phyloP scores from a whole-genome alignment of 169 alveolate species.

The Theileria sp. region DNA sequence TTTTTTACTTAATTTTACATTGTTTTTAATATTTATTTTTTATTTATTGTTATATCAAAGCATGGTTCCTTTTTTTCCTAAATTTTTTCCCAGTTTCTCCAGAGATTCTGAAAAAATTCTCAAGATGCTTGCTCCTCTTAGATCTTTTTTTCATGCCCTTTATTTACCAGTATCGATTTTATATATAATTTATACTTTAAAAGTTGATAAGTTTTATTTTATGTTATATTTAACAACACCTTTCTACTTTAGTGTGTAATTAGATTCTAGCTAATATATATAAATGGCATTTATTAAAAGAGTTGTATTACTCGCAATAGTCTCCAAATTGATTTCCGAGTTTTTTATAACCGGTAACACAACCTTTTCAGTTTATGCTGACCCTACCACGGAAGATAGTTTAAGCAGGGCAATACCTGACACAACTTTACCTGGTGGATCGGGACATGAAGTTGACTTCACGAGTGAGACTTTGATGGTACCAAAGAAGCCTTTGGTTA shows the following conservation, averaged over 20 bases:
- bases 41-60: neutral
- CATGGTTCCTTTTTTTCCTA: neutral
- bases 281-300: neutral
- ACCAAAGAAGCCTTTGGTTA: neutral
- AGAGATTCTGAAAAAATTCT: neutral
- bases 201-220: no score
- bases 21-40: no score
- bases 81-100: neutral
- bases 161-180: neutral
- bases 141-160: neutral
- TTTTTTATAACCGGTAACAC: neutral
- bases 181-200: no score
- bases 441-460: neutral
- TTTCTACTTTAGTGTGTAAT: neutral
- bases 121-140: neutral
- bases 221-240: neutral
- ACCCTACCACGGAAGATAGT: neutral
- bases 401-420: neutral
- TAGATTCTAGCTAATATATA: neutral
- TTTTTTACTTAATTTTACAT: neutral
- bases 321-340: neutral
- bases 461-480: neutral
- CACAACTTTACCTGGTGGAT: neutral
- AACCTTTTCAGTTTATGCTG: neutral
- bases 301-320: neutral